Conservation (phyloP, 2,329 filamentous ascomycete genomes). For the Blastomyces emzantsi region DNA sequence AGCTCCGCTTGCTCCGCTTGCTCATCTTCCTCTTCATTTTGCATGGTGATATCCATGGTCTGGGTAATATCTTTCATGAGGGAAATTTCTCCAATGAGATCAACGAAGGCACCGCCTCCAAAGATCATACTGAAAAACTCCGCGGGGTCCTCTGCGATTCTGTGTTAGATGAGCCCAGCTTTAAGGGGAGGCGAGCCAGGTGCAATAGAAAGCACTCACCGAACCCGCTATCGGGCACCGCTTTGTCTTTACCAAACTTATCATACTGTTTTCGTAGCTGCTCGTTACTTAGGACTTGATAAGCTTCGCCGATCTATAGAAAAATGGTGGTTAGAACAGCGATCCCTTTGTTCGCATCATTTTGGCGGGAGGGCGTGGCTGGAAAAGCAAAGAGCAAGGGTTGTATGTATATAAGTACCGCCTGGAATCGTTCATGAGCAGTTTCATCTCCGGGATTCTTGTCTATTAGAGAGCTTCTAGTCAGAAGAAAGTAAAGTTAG, state of each 20-base stretch:
- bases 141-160: constrained; percentile 62
- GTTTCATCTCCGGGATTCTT: constrained; percentile 97
- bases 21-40: constrained; percentile 63
- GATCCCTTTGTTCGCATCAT: not conserved
- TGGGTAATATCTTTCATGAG: constrained; percentile 97
- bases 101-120: constrained; percentile 87
- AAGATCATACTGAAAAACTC: constrained; percentile 99
- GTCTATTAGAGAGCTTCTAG: constrained; percentile 46
- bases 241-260: constrained; percentile 92
- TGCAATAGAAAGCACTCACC: constrained; percentile 39
- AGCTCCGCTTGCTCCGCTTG: constrained; percentile 43
- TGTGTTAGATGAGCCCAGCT: constrained; percentile 6
- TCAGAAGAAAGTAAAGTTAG: not conserved
- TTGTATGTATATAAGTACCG: constrained; percentile 42
- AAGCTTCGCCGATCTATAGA: constrained; percentile 56
- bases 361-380: not conserved
- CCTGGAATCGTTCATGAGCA: constrained; percentile 89
- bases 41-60: constrained; percentile 96
- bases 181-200: not conserved
- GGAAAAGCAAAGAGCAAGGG: not conserved
- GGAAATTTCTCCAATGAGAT: constrained; percentile 97
- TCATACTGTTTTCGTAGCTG: constrained; percentile 89
- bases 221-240: constrained; percentile 84
- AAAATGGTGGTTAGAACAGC: not conserved
- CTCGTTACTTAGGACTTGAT: constrained; percentile 72